Evolutionary conservation across 306 rosid species (phyloP), one percentile per base, ranked within the genome.

Genomic region (Hippophae gyantsensis): DNA sequence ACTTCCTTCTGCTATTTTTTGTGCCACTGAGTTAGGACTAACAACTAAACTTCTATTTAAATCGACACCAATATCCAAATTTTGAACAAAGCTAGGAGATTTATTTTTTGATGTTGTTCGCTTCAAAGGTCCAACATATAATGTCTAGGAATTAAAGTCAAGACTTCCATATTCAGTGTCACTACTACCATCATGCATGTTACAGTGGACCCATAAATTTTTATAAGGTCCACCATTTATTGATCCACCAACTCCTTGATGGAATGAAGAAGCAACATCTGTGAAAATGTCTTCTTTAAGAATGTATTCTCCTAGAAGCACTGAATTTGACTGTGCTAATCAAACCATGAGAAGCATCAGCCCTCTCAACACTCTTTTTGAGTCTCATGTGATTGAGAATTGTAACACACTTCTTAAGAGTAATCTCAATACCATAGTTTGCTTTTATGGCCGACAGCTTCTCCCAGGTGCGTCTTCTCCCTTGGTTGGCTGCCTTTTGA

Each of bases 381-480:
- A 92, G 86, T 74, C 95, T 82, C 99, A 88, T 83, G 72, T 88
- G 95, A 69, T 84, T 92, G 81, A 92, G 94, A 72, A 84, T 74
- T 27, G 90, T 78, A 41, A 88, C 99, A 65, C 86, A 80, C 68
- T 85, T 96, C 68, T 92, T 96, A 54, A 92, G 86, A 13, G 83
- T 93, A 69, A 92, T 95, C 71, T 92, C 96, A 66, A 84, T 92
- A 59, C 87, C 96, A 46, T 96, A 88, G 62, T 92, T 92, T 53
- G 95, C 93, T 84, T 92, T 92, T 56, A 92, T 84, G 67, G 99
- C 95, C 0, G 96, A 85, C 5, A 88, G 93, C 79, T 92, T 92
- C 94, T 85, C 95, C 99, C 99, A 92, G 32, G 93, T 88, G 74
- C 99, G 84, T 75, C 96, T 80, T 78, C 99, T 80, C 61, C 96